phyloP scores from a whole-genome alignment of 371 early-diverging fungal species.

The Capniomyces stellatus region DNA sequence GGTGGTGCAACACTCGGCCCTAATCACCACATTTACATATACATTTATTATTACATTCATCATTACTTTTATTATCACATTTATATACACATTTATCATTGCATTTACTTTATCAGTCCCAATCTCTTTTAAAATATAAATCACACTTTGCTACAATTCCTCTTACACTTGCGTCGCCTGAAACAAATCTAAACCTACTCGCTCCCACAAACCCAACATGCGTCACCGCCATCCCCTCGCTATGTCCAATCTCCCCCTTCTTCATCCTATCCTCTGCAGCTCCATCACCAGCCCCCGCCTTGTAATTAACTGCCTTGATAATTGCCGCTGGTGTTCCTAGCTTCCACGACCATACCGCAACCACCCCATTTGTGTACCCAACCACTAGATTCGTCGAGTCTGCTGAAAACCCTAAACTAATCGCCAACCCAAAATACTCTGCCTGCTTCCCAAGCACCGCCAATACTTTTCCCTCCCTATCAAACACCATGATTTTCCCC shows the following conservation, averaged over 20 bases:
- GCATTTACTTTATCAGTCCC: too few species aligned
- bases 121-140: too few species aligned
- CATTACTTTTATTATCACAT: too few species aligned
- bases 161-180: conserved; percentile 6
- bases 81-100: too few species aligned
- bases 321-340: conserved; percentile 12
- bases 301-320: conserved; percentile 9
- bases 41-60: too few species aligned
- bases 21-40: too few species aligned
- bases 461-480: not conserved
- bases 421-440: not conserved
- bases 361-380: conserved; percentile 17
- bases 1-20: conserved; percentile 21
- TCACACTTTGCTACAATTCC: too few species aligned
- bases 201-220: conserved; percentile 17
- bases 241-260: too few species aligned
- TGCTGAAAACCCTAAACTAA: conserved; percentile 10
- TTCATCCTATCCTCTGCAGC: too few species aligned
- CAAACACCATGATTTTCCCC: not conserved
- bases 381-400: conserved; percentile 11
- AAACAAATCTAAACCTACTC: conserved; percentile 19
- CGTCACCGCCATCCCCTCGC: conserved; percentile 12
- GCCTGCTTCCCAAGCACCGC: not conserved
- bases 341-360: conserved; percentile 23
- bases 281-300: conserved; percentile 9